Evolutionary conservation across 169 alveolate genomes (phyloP), one percentile per base, ranked within the genome.

Genomic region (Cryptosporidium xiaoi): DNA sequence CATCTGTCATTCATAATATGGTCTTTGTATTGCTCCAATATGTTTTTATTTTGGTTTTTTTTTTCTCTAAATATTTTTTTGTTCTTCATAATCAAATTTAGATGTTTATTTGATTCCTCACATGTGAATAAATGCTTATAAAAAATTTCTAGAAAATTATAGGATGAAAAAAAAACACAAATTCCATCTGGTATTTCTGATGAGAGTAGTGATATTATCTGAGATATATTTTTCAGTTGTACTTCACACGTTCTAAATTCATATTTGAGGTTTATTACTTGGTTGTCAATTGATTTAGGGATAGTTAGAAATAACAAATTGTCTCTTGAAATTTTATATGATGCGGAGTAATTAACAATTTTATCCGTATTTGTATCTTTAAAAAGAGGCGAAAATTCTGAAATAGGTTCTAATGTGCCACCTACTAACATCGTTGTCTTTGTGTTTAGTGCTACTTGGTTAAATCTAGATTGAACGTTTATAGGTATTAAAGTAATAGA

Each of bases 151-250:
- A 93, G 85, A 71, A 83, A 92, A 1, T 51, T 64, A 51, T 90
- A 92, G 1, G 96, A 92, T 50, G 94, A 90, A 36, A 93, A 82
- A 51, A 95, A 95, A 18, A 93, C 93, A 20, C 94, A 91, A 18
- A 93, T 69, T 53, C 97, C 97, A 33, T 92, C 83, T 15, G 92
- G 93, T 34, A 93, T 93, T 13, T 65, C 44, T 2, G 82, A 29
- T 2, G 91, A 84, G 33, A 93, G 64, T 1, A 84, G 53, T 34
- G 64, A 56, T 48, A 93, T 64, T 48, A 91, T 56, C 27, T 83
- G 29, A 48, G 91, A 71, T n/a, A 90, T 46, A 60, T 91, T 84
- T n/a, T 67, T 27, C 20, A 92, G 46, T 31, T 92, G 90, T 29
- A n/a, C 36, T 20, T 66, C 82, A 15, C 91, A 66, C 46, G 53